phyloP scores from a whole-genome alignment of 1,284 basidiomycete genomes.

The Trametes pubescens region DNA sequence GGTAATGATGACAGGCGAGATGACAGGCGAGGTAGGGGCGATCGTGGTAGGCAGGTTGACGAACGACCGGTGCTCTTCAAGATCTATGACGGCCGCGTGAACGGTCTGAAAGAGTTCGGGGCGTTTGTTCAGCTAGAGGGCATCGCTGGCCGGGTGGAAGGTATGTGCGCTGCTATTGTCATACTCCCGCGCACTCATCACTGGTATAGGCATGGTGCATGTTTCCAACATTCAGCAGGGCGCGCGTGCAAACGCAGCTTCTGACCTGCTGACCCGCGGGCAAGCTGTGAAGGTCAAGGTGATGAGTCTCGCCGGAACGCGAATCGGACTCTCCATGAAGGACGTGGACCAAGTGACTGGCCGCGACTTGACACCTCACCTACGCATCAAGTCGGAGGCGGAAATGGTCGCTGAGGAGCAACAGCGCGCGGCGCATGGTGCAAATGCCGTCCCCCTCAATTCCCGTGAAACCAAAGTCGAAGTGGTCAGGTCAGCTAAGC shows the following conservation, averaged over 20 bases:
- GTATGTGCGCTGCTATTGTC: constrained; percentile 59
- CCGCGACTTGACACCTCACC: constrained; percentile 90
- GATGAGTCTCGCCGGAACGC: constrained; percentile 87
- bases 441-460: constrained; percentile 70
- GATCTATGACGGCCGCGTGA: constrained; percentile 91
- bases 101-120: constrained; percentile 93
- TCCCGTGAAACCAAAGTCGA: constrained; percentile 55
- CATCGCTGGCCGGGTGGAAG: constrained; percentile 86
- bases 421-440: constrained; percentile 68
- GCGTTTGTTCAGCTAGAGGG: constrained; percentile 94
- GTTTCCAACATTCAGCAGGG: constrained; percentile 91
- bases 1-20: constrained; percentile 54
- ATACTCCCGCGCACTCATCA: constrained; percentile 9
- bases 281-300: constrained; percentile 96
- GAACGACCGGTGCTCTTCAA: constrained; percentile 92
- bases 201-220: constrained; percentile 87
- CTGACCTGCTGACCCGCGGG: constrained; percentile 85
- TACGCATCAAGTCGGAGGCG: constrained; percentile 92
- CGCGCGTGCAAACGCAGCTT: constrained; percentile 85
- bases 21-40: constrained; percentile 48
- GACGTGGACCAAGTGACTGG: constrained; percentile 95
- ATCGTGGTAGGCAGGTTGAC: constrained; percentile 62
- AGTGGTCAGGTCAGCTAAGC: constrained; percentile 80
- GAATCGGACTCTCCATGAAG: constrained; percentile 93
- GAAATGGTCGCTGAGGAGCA: constrained; percentile 86